phyloP scores from a whole-genome alignment of 2,329 filamentous ascomycete species.

The Exophiala bonariae region DNA sequence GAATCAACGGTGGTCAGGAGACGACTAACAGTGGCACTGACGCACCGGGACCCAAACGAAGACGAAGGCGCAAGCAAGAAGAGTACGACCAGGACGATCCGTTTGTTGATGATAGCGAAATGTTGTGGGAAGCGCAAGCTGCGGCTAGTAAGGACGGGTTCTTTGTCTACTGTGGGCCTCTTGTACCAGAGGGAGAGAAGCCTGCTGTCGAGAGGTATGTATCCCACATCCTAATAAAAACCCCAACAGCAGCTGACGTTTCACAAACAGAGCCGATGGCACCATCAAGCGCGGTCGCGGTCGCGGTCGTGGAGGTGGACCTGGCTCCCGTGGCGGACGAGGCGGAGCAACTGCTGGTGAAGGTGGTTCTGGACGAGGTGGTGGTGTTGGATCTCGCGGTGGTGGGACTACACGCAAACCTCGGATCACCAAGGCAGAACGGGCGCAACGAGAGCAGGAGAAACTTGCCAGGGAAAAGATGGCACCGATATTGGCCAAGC shows the following conservation, averaged over 20 bases:
- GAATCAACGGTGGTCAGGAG: constrained; percentile 49
- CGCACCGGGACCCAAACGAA: constrained; percentile 70
- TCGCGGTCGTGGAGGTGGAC: constrained; percentile 52
- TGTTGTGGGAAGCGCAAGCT: constrained; percentile 93
- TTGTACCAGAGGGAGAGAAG: constrained; percentile 85
- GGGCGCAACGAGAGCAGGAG: constrained; percentile 76
- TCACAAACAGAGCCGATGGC: constrained; percentile 63
- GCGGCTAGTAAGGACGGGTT: constrained; percentile 94
- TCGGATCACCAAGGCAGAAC: constrained; percentile 81
- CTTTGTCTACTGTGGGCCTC: constrained; percentile 93
- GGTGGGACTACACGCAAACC: constrained; percentile 71
- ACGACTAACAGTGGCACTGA: constrained; percentile 58
- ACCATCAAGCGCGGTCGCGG: constrained; percentile 58
- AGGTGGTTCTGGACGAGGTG: constrained; percentile 22
- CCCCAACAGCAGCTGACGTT: constrained; percentile 37
- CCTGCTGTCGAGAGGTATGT: constrained; percentile 62
- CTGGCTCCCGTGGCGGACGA: constrained; percentile 45
- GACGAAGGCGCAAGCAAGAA: constrained; percentile 71
- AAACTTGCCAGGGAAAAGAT: constrained; percentile 71
- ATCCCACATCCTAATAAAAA: constrained; percentile 4
- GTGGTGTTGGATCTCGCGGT: constrained; percentile 26
- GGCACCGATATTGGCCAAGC: constrained; percentile 35
- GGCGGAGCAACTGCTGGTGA: constrained; percentile 22
- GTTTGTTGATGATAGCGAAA: constrained; percentile 84
- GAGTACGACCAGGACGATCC: constrained; percentile 68